phyloP scores from a whole-genome alignment of 345 rosid genomes.

The Punica granatum region DNA sequence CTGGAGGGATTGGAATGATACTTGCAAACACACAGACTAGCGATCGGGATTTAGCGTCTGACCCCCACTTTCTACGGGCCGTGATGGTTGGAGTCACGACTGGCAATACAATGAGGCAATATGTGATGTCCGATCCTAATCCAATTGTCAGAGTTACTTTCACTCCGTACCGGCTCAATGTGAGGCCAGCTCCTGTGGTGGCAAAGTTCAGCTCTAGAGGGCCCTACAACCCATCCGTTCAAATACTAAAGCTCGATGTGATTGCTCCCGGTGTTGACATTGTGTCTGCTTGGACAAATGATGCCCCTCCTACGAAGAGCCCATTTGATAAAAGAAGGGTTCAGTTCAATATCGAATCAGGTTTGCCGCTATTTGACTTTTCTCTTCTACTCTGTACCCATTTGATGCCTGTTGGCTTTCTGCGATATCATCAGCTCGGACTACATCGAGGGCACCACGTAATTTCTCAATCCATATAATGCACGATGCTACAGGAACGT shows the following conservation, averaged over 20 bases:
- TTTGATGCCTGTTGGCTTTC: no score
- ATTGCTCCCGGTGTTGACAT: slow-evolving; percentile 94
- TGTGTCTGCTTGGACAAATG: slow-evolving; percentile 68
- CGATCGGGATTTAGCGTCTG: slow-evolving; percentile 67
- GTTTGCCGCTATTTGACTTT: slow-evolving; percentile 19
- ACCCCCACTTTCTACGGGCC: slow-evolving; percentile 63
- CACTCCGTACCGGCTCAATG: slow-evolving; percentile 53
- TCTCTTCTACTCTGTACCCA: not conserved
- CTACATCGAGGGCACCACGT: no score
- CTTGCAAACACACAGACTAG: slow-evolving; percentile 48
- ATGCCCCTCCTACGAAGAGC: slow-evolving; percentile 52
- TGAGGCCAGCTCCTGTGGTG: slow-evolving; percentile 72
- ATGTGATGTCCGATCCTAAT: slow-evolving; percentile 24
- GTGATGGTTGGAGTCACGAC: slow-evolving; percentile 53
- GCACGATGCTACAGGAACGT: slow-evolving; percentile 80
- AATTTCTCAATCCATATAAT: no score
- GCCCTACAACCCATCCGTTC: slow-evolving; percentile 60
- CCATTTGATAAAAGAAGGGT: slow-evolving; percentile 51
- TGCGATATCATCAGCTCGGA: no score
- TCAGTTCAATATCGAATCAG: slow-evolving; percentile 71
- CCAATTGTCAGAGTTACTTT: slow-evolving; percentile 51
- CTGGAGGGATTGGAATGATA: slow-evolving; percentile 86
- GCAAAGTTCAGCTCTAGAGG: slow-evolving; percentile 90
- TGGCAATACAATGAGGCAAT: slow-evolving; percentile 49
- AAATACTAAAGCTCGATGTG: slow-evolving; percentile 82